These are phyloP conservation scores for Aspergillus sclerotioniger DNA, from an alignment of 495 filamentous ascomycete genomes.

Conservation along the genomic window DNA sequence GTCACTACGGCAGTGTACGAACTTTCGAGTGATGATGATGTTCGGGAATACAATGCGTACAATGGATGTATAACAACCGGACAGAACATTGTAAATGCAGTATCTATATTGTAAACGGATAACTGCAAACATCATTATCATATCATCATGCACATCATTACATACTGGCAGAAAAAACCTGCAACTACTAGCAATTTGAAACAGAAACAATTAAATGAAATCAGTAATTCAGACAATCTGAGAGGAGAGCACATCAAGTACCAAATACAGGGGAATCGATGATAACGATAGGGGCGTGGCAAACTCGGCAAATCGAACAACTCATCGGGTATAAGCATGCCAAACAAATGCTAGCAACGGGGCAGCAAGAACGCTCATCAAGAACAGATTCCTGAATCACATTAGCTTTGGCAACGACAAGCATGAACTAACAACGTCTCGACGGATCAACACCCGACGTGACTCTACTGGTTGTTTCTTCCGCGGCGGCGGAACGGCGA, in stretches of 20 bases:
- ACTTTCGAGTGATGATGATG: too few species aligned
- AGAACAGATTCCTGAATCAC: slow-evolving; percentile 33
- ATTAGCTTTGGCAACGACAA: slow-evolving; percentile 28
- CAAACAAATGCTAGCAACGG: slow-evolving; percentile 34
- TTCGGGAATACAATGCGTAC: too few species aligned
- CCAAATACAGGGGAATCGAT: slow-evolving; percentile 46
- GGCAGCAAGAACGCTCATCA: slow-evolving; percentile 31
- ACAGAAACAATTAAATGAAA: slow-evolving; percentile 1
- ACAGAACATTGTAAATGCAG: too few species aligned
- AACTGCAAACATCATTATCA: slow-evolving; percentile 18
- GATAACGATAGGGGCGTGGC: slow-evolving; percentile 24
- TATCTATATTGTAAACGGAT: too few species aligned
- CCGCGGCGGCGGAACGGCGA: slow-evolving; percentile 41
- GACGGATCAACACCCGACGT: slow-evolving; percentile 4
- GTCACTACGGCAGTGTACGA: too few species aligned
- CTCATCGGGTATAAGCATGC: slow-evolving; percentile 30
- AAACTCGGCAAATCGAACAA: slow-evolving; percentile 15
- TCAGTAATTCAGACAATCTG: slow-evolving; percentile 17
- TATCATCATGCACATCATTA: slow-evolving; percentile 19
- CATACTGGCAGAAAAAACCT: slow-evolving; percentile 14
- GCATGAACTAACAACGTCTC: slow-evolving; percentile 3
- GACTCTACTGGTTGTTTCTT: slow-evolving; percentile 30
- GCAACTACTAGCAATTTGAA: not conserved
- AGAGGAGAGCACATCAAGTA: slow-evolving; percentile 22
- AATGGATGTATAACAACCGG: too few species aligned